These are phyloP conservation scores for Zizania latifolia DNA, from an alignment of 176 grass and related monocot species.

Conservation along the genomic window DNA sequence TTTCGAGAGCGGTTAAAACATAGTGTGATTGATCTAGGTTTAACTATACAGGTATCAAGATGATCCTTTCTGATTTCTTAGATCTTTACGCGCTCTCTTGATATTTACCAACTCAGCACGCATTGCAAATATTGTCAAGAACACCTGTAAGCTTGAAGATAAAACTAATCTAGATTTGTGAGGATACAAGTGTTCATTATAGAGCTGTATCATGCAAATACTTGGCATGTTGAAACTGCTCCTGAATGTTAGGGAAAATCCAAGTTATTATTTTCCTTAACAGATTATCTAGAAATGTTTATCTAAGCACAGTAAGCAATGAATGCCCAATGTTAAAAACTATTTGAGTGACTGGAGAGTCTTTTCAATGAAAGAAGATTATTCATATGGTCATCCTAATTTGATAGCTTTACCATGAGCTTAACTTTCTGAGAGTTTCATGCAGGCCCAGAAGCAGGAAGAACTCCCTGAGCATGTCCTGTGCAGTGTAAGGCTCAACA, in stretches of 20 bases:
- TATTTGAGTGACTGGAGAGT: background rate
- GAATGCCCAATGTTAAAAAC: background rate
- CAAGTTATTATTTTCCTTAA: background rate
- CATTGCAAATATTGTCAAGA: background rate
- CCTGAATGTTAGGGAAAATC: background rate
- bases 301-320: background rate
- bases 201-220: background rate
- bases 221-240: background rate
- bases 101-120: background rate
- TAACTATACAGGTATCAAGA: slow-evolving; percentile 78
- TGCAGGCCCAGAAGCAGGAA: slow-evolving; percentile 95
- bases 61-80: background rate
- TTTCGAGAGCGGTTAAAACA: slow-evolving; percentile 73
- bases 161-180: background rate
- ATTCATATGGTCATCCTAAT: background rate
- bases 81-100: background rate
- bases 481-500: slow-evolving; percentile 86
- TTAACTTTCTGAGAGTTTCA: slow-evolving; percentile 22
- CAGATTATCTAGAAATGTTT: background rate
- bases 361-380: background rate
- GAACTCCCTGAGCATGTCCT: slow-evolving; percentile 92
- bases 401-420: slow-evolving; percentile 15
- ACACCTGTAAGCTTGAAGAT: background rate
- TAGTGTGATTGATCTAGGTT: slow-evolving; percentile 66
- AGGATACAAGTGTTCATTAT: background rate